Evolutionary conservation across 164 flowering plant species (phyloP).

Genomic region (Saururus chinensis): DNA sequence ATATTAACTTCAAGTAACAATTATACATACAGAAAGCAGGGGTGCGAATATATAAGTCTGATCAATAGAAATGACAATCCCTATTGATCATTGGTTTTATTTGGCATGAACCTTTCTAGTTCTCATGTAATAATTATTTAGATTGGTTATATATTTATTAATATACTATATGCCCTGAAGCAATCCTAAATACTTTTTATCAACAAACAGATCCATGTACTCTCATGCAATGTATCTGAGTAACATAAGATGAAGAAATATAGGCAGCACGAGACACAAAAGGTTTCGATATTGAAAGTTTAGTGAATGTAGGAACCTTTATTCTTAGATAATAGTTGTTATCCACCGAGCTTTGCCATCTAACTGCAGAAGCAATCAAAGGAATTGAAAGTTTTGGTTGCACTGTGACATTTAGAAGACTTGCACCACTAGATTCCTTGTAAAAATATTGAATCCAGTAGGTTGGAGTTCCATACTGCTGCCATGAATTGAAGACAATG

Average conservation of each 20-base stretch:
- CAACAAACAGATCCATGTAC: too few species aligned
- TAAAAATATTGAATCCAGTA: constrained; percentile 80
- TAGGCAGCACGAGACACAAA: not conserved
- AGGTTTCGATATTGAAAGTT: not conserved
- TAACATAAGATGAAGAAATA: not conserved
- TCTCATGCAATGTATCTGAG: too few species aligned
- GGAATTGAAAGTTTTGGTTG: constrained; percentile 30
- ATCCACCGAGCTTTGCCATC: constrained; percentile 32
- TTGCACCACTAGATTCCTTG: constrained; percentile 75
- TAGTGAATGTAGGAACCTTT: constrained; percentile 36
- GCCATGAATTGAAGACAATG: constrained; percentile 70
- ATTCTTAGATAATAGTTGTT: constrained; percentile 34
- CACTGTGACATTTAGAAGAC: constrained; percentile 42
- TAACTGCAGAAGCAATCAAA: constrained; percentile 63
- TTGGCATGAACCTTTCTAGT: too few species aligned
- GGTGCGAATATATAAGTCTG: too few species aligned
- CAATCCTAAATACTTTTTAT: too few species aligned
- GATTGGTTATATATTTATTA: too few species aligned
- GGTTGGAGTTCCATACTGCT: constrained; percentile 80
- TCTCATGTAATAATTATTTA: too few species aligned
- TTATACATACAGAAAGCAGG: too few species aligned
- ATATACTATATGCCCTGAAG: too few species aligned
- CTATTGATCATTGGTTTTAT: too few species aligned
- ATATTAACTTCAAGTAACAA: too few species aligned
- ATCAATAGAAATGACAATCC: too few species aligned